Evolutionary conservation across 805 yeast genomes (phyloP).

Genomic region (Yueomyces sinensis): DNA sequence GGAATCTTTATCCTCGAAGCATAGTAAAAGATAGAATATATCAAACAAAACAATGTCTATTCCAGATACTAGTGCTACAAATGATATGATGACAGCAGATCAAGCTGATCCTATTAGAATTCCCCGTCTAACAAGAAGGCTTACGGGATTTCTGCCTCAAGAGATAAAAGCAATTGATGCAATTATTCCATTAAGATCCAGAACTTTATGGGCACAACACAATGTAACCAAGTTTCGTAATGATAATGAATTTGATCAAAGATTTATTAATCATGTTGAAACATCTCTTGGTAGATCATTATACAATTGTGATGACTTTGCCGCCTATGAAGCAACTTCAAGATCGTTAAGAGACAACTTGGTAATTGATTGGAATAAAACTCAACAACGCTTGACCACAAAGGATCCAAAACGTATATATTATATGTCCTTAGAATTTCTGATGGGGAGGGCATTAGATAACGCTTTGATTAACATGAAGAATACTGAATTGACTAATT

Average conservation of each 20-base stretch:
- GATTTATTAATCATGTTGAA: constrained; percentile 77
- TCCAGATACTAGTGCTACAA: constrained; percentile 7
- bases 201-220: constrained; percentile 65
- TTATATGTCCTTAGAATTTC: constrained; percentile 74
- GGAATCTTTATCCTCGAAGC: no score
- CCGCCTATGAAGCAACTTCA: constrained; percentile 86
- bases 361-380: constrained; percentile 80
- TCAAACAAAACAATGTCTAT: background rate
- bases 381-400: constrained; percentile 79
- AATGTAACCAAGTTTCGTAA: constrained; percentile 38
- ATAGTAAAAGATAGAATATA: no score
- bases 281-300: constrained; percentile 78
- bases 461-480: constrained; percentile 79
- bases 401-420: constrained; percentile 78
- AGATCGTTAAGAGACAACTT: constrained; percentile 65
- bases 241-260: constrained; percentile 47
- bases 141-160: constrained; percentile 84
- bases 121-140: constrained; percentile 49
- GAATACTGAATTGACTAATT: constrained; percentile 23
- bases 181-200: constrained; percentile 63
- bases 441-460: constrained; percentile 93
- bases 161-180: constrained; percentile 77
- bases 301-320: constrained; percentile 83
- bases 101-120: constrained; percentile 23
- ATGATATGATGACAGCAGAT: constrained; percentile 21